Conservation (phyloP, 352 stramenopile genomes). For the Pythium dissotocum region DNA sequence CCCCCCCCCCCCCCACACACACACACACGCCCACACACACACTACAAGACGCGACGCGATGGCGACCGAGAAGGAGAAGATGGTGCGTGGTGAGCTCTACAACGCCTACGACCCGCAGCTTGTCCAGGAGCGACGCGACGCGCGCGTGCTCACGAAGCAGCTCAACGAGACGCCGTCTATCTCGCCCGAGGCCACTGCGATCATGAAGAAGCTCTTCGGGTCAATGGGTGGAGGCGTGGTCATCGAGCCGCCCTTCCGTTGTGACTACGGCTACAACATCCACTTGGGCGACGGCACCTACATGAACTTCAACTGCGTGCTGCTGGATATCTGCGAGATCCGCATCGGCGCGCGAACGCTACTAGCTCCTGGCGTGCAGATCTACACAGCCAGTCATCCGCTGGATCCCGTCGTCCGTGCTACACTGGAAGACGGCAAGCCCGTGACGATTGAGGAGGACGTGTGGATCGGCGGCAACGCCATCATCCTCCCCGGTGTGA, state of each 20-base stretch:
- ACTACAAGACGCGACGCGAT: neutral
- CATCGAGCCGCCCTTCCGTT: constrained; percentile 86
- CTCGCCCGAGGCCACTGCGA: constrained; percentile 27
- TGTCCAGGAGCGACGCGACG: constrained; percentile 36
- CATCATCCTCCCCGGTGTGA: constrained; percentile 67
- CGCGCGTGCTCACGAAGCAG: constrained; percentile 36
- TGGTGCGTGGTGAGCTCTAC: constrained; percentile 68
- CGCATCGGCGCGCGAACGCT: constrained; percentile 55
- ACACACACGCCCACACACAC: neutral
- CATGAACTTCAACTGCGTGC: constrained; percentile 89
- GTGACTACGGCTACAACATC: constrained; percentile 90
- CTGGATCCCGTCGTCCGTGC: constrained; percentile 48
- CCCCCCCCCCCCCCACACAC: no score
- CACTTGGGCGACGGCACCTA: constrained; percentile 70
- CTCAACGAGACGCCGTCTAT: constrained; percentile 47
- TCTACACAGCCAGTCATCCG: constrained; percentile 83
- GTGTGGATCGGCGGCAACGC: constrained; percentile 83
- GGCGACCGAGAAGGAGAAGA: constrained; percentile 56
- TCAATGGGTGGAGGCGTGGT: constrained; percentile 41
- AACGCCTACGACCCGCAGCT: constrained; percentile 39
- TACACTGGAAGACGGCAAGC: constrained; percentile 56
- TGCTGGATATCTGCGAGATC: constrained; percentile 83
- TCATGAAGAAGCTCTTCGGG: constrained; percentile 48
- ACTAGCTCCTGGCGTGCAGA: constrained; percentile 71
- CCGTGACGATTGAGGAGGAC: constrained; percentile 79